phyloP scores from a whole-genome alignment of 1,284 basidiomycete species.

The Ceratobasidium sp. region DNA sequence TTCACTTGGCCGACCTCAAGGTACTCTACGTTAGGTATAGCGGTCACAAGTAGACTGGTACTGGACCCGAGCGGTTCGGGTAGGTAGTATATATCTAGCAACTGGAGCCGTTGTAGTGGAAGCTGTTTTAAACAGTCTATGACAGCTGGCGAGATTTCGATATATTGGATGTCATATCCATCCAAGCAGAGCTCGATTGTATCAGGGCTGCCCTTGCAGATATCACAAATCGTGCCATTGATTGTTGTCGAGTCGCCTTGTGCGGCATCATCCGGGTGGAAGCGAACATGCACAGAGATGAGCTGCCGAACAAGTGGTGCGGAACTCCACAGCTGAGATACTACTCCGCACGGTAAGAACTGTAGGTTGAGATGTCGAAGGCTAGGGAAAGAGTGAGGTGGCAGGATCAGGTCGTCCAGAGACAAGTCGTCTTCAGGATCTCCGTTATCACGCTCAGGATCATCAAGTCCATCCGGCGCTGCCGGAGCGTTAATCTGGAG shows the following conservation, averaged over 20 bases:
- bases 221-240: not conserved
- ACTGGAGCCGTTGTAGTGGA: conserved; percentile 1
- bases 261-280: not conserved
- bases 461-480: not conserved
- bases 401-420: not conserved
- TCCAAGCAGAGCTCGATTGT: not conserved
- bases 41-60: not conserved
- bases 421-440: not conserved
- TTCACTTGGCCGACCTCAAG: not conserved
- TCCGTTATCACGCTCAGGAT: not conserved
- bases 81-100: not conserved
- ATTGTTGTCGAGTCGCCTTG: not conserved
- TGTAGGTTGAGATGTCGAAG: not conserved
- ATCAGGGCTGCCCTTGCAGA: not conserved
- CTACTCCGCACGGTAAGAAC: not conserved
- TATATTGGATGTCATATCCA: not conserved
- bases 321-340: not conserved
- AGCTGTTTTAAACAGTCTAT: not conserved
- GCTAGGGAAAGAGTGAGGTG: not conserved
- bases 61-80: not conserved
- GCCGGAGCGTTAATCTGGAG: not conserved
- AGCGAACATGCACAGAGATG: not conserved
- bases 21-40: conserved; percentile 3
- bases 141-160: not conserved
- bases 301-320: not conserved